phyloP scores from a whole-genome alignment of 306 rosid genomes.

The Pterocarpus santalinus region DNA sequence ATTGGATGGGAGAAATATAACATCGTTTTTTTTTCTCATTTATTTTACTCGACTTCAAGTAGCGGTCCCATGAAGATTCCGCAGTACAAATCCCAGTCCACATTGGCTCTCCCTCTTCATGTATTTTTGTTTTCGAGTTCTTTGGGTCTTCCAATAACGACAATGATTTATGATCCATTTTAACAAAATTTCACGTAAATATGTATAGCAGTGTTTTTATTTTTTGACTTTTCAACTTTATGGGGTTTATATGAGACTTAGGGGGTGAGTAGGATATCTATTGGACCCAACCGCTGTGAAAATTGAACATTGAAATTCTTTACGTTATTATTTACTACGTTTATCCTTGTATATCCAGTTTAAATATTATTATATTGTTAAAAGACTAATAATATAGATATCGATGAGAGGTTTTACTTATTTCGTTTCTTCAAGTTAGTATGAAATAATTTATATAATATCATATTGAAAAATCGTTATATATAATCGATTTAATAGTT shows the following conservation, averaged over 20 bases:
- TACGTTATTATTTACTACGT: too few species aligned
- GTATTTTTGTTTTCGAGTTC: constrained; percentile 27
- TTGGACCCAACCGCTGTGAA: too few species aligned
- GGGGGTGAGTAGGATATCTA: too few species aligned
- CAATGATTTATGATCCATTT: not conserved
- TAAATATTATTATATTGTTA: not conserved
- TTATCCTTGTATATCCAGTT: not conserved
- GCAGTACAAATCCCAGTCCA: constrained; percentile 26
- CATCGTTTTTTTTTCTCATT: constrained; percentile 1
- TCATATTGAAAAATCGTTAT: not conserved
- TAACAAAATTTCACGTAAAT: not conserved
- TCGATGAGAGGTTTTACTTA: not conserved
- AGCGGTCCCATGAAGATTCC: constrained; percentile 45
- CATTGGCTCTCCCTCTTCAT: not conserved
- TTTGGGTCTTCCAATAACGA: not conserved
- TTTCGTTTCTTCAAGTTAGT: not conserved
- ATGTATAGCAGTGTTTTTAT: too few species aligned
- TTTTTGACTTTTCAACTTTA: not conserved
- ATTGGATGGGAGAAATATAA: constrained; percentile 28
- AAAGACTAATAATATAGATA: not conserved
- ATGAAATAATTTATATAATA: not conserved
- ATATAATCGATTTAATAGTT: not conserved
- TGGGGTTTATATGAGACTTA: not conserved
- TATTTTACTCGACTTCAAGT: constrained; percentile 30
- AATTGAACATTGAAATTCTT: too few species aligned